These are phyloP conservation scores for Sequoia sempervirens DNA, from an alignment of 75 land plant genomes.

Conservation along the genomic window DNA sequence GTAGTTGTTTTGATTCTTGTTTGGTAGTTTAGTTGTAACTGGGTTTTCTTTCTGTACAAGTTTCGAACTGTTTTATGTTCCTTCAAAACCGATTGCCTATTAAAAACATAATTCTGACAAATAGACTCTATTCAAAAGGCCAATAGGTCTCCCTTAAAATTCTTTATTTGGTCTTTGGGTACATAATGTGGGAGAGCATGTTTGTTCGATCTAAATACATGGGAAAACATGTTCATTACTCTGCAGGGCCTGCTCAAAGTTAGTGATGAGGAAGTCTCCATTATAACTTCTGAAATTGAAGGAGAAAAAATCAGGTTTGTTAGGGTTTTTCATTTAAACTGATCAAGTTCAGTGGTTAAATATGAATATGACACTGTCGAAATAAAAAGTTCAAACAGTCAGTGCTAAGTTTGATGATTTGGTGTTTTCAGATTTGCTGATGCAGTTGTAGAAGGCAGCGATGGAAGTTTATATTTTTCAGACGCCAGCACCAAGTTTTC, in stretches of 20 bases:
- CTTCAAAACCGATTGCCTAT: too few relatives aligned
- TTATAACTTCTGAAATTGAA: constrained; percentile 40
- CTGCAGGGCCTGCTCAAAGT: constrained; percentile 61
- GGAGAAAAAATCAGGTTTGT: constrained; percentile 52
- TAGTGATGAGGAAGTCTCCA: constrained; percentile 28
- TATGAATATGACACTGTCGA: constrained; percentile 34
- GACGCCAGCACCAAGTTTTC: constrained; percentile 56
- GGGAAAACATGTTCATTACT: not conserved
- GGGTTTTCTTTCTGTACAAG: too few relatives aligned
- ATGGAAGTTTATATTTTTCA: constrained; percentile 75
- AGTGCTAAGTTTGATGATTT: not conserved
- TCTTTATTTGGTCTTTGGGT: too few relatives aligned
- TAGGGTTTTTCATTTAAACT: not conserved
- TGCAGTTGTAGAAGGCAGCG: constrained; percentile 49
- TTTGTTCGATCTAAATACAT: not conserved
- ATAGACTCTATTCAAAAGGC: too few relatives aligned
- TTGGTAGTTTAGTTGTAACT: too few relatives aligned
- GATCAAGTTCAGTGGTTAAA: constrained; percentile 5
- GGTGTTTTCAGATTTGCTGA: constrained; percentile 54
- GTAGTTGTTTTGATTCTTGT: too few relatives aligned
- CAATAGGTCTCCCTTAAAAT: too few relatives aligned
- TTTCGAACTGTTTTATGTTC: too few relatives aligned
- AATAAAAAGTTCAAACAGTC: not conserved
- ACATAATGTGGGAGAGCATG: not conserved
- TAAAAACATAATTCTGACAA: too few relatives aligned